Percentiles rank a stretch among this genome's conserved stretches.
Evolutionary conservation across 192 early-diverging fungal species (phyloP).

Genomic region (Bifiguratus adelaidae): DNA sequence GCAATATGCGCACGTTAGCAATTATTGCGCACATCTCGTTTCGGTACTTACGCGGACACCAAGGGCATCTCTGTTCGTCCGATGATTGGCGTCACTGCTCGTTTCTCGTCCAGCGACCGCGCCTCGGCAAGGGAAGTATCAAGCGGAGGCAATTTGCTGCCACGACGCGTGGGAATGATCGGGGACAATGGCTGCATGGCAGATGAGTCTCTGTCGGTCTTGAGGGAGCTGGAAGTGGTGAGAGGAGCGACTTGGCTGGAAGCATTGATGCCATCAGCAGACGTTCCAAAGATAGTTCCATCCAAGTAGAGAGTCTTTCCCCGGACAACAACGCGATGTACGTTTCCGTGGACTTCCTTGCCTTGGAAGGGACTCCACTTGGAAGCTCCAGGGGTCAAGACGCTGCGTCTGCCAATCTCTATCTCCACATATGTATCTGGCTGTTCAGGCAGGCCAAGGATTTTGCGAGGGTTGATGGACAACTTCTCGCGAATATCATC

Average conservation of each 20-base stretch:
- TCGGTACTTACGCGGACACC: no score
- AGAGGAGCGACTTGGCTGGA: constrained; percentile 14
- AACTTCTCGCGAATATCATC: constrained; percentile 66
- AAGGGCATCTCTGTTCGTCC: no score
- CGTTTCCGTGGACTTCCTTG: constrained; percentile 50
- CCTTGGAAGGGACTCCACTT: constrained; percentile 53
- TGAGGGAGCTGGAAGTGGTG: neutral
- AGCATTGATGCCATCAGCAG: constrained; percentile 31
- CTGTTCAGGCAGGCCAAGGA: constrained; percentile 91
- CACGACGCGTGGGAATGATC: no score
- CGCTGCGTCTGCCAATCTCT: constrained; percentile 66
- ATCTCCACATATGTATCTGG: constrained; percentile 91
- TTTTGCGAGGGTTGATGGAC: constrained; percentile 77
- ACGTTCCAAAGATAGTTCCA: constrained; percentile 40
- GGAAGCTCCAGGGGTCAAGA: constrained; percentile 25
- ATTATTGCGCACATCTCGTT: constrained; percentile 8
- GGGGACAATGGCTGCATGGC: no score
- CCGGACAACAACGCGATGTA: constrained; percentile 84
- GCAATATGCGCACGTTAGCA: neutral
- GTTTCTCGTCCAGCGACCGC: no score
- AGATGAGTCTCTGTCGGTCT: no score
- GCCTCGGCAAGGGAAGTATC: no score
- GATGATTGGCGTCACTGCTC: no score
- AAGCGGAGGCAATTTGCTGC: no score
- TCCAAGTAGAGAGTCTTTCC: constrained; percentile 84